phyloP scores from a whole-genome alignment of 2,329 filamentous ascomycete genomes.

The Lachnellula willkommii region DNA sequence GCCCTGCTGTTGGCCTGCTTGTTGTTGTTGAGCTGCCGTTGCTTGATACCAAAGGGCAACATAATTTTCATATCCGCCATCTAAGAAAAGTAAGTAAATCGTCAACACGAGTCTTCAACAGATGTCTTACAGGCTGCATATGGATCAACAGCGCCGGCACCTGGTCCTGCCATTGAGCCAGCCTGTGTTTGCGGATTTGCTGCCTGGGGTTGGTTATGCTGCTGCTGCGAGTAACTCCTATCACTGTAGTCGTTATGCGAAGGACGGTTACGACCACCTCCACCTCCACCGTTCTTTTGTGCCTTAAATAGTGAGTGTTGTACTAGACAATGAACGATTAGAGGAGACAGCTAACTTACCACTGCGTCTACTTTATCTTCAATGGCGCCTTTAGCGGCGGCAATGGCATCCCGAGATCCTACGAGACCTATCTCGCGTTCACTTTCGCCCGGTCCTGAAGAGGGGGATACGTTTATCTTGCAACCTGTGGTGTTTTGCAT shows the following conservation, averaged over 20 bases:
- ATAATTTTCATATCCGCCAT: slow-evolving; percentile 79
- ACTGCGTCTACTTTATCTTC: slow-evolving; percentile 90
- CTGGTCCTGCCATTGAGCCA: slow-evolving; percentile 36
- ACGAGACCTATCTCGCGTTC: slow-evolving; percentile 84
- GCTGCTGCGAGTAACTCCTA: slow-evolving; percentile 45
- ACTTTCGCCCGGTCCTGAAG: slow-evolving; percentile 68
- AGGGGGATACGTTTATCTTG: slow-evolving; percentile 90
- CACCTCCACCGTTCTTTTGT: slow-evolving; percentile 47
- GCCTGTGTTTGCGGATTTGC: slow-evolving; percentile 34
- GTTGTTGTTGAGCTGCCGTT: slow-evolving; percentile 51
- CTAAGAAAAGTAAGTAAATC: slow-evolving; percentile 34
- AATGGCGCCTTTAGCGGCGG: slow-evolving; percentile 75
- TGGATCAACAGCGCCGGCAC: slow-evolving; percentile 50
- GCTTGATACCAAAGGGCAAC: slow-evolving; percentile 77
- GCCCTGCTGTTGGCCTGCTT: slow-evolving; percentile 30
- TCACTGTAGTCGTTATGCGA: slow-evolving; percentile 51
- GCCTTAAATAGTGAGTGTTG: slow-evolving; percentile 34
- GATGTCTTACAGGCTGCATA: slow-evolving; percentile 65
- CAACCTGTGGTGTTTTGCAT: slow-evolving; percentile 85
- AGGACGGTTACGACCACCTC: slow-evolving; percentile 39
- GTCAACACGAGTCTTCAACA: slow-evolving; percentile 21
- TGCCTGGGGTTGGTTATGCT: slow-evolving; percentile 35
- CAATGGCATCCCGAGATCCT: slow-evolving; percentile 71
- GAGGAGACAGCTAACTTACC: slow-evolving; percentile 47
- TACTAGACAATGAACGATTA: not conserved